Conservation (phyloP, 176 grass and related monocot genomes). For the Oryza australiensis region DNA sequence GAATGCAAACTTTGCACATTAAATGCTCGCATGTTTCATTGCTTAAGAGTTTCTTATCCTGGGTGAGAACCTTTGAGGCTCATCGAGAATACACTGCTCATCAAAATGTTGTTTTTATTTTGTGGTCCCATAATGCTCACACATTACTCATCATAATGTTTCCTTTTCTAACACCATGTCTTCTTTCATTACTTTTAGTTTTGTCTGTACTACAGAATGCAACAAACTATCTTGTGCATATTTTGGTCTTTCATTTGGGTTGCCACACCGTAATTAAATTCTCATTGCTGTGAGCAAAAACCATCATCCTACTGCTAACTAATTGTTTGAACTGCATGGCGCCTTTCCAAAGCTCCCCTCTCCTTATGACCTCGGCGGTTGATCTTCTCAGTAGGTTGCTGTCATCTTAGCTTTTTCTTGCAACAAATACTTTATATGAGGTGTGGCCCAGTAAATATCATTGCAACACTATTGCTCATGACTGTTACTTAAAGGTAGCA, state of each 20-base stretch:
- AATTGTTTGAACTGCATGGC: not conserved
- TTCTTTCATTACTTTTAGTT: not conserved
- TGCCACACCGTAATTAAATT: not conserved
- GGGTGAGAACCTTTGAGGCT: not conserved
- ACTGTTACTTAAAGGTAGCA: not conserved
- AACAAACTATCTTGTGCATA: not conserved
- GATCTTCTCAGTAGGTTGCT: not conserved
- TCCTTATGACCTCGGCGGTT: constrained; percentile 3
- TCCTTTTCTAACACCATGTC: not conserved
- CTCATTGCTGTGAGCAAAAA: not conserved
- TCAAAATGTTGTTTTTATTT: not conserved
- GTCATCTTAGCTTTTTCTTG: not conserved
- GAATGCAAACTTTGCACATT: not conserved
- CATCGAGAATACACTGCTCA: not conserved
- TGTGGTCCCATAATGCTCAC: not conserved
- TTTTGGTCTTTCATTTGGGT: not conserved
- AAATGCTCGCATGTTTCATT: not conserved
- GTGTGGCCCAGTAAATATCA: not conserved
- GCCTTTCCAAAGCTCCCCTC: not conserved
- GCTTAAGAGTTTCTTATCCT: not conserved
- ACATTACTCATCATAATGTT: not conserved
- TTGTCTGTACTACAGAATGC: not conserved
- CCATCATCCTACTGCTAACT: not conserved
- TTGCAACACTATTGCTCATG: not conserved
- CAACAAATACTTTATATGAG: constrained; percentile 5